phyloP scores from a whole-genome alignment of 768 basidiomycete species.

The Artomyces pyxidatus region DNA sequence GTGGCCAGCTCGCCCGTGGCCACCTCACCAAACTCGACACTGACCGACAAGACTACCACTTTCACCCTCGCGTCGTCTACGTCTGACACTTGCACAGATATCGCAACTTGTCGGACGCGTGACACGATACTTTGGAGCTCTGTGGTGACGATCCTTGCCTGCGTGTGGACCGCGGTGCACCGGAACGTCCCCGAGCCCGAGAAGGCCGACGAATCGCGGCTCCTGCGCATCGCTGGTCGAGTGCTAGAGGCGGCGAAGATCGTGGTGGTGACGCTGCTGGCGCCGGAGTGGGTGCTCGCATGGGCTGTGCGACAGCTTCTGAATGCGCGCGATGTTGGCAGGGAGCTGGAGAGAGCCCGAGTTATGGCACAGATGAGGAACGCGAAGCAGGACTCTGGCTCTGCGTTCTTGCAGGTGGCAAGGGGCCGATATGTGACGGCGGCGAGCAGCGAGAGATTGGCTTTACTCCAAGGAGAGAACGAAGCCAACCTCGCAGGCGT shows the following conservation, averaged over 20 bases:
- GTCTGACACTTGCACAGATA: neutral
- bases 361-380: neutral
- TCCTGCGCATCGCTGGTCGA: neutral
- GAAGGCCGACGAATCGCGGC: neutral
- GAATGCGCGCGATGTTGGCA: neutral
- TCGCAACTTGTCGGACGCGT: neutral
- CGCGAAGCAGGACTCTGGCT: neutral
- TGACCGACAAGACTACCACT: too few relatives aligned
- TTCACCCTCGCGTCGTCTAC: neutral
- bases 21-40: neutral
- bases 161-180: constrained; percentile 25
- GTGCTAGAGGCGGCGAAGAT: neutral
- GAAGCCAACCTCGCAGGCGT: too few relatives aligned
- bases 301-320: neutral
- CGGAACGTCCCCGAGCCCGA: constrained; percentile 22
- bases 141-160: constrained; percentile 21
- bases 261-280: neutral
- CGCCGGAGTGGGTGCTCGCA: neutral
- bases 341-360: neutral
- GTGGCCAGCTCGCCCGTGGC: neutral
- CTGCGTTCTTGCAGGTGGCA: neutral
- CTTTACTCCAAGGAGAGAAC: too few relatives aligned
- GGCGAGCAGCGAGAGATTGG: too few relatives aligned
- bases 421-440: too few relatives aligned
- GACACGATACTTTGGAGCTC: constrained; percentile 21